These are phyloP conservation scores for Nakazawaea sp. DNA, from an alignment of 805 yeast genomes.

Conservation along the genomic window DNA sequence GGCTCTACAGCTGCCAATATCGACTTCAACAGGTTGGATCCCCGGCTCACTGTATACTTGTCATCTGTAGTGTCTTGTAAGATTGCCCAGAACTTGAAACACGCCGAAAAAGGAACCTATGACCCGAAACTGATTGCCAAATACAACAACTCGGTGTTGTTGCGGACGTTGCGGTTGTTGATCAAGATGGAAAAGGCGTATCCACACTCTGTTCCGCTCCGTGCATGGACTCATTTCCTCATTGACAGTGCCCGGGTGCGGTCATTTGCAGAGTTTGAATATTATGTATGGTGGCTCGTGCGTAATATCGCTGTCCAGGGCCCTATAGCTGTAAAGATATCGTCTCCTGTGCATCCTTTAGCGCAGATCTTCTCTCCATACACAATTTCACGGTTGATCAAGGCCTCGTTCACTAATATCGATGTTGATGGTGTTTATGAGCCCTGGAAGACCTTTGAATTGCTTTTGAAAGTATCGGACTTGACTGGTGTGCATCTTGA, in stretches of 20 bases:
- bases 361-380: conserved; percentile 14
- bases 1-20: not conserved
- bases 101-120: not conserved
- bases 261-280: conserved; percentile 12
- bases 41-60: not conserved
- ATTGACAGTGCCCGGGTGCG: conserved; percentile 9
- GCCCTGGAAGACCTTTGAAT: conserved; percentile 18
- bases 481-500: conserved; percentile 14
- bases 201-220: conserved; percentile 4
- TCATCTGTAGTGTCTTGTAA: not conserved
- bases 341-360: conserved; percentile 14
- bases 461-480: conserved; percentile 14
- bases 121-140: not conserved
- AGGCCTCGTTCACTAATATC: conserved; percentile 15
- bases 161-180: conserved; percentile 8
- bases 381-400: conserved; percentile 13
- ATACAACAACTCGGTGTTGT: not conserved
- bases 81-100: not conserved
- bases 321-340: conserved; percentile 5
- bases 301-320: not conserved
- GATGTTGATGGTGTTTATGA: conserved; percentile 4
- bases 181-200: conserved; percentile 7
- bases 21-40: not conserved
- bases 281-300: conserved; percentile 12
- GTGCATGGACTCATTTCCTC: conserved; percentile 15